Percentiles rank a stretch among this genome's conserved stretches.
Evolutionary conservation across 2,329 filamentous ascomycete species (phyloP).

Genomic region (Ceratocystis huliohia): DNA sequence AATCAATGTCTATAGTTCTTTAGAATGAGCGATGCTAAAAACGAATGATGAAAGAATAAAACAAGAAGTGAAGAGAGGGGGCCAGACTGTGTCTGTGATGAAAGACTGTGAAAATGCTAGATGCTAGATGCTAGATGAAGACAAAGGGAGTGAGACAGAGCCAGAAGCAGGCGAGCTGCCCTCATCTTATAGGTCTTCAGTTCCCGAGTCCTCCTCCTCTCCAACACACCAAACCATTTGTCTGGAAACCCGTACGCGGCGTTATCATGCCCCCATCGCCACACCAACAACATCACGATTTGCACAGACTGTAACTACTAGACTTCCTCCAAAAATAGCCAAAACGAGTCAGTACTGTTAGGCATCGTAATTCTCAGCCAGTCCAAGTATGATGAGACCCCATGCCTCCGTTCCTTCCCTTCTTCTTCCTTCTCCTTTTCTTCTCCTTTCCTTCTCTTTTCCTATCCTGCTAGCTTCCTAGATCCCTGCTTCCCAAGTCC

Average conservation of each 20-base stretch:
- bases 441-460: too few relatives aligned
- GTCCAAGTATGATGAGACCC: too few relatives aligned
- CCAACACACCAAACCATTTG: not conserved
- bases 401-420: too few relatives aligned
- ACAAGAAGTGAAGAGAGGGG: constrained; percentile 9
- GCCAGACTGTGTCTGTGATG: not conserved
- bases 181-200: not conserved
- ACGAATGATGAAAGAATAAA: constrained; percentile 9
- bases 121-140: not conserved
- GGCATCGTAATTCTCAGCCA: too few relatives aligned
- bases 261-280: too few relatives aligned
- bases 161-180: not conserved
- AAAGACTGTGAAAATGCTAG: constrained; percentile 5
- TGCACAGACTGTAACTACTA: too few relatives aligned
- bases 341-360: too few relatives aligned
- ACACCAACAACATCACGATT: too few relatives aligned
- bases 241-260: too few relatives aligned
- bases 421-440: not conserved
- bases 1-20: constrained; percentile 3
- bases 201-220: not conserved
- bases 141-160: not conserved
- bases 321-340: too few relatives aligned
- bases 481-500: not conserved
- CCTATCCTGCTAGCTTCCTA: not conserved
- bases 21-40: not conserved